phyloP scores from a whole-genome alignment of 1,284 basidiomycete genomes.

The Pseudozyma hubeiensis region DNA sequence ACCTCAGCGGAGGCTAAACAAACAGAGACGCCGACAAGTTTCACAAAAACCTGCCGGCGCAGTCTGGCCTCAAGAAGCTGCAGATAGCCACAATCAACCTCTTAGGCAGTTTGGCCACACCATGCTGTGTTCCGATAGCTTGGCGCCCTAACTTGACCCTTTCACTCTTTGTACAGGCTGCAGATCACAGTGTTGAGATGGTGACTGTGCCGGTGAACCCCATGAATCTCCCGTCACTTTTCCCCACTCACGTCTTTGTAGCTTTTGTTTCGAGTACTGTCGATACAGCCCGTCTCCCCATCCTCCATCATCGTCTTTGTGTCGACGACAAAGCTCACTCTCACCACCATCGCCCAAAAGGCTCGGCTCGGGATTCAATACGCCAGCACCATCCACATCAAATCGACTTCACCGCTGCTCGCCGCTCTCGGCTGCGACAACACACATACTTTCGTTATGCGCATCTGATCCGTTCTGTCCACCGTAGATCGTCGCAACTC shows the following conservation, averaged over 20 bases:
- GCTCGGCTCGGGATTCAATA: neutral
- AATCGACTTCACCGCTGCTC: neutral
- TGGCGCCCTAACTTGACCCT: too few relatives aligned
- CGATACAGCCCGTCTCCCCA: neutral
- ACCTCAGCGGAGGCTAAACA: constrained; percentile 5
- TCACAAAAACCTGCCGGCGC: neutral
- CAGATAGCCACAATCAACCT: too few relatives aligned
- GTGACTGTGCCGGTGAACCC: neutral
- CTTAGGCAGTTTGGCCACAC: too few relatives aligned
- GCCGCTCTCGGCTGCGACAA: constrained; percentile 1
- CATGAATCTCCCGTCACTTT: neutral
- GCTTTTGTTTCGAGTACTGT: neutral
- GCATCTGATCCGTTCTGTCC: neutral
- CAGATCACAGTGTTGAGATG: neutral
- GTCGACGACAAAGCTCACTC: neutral
- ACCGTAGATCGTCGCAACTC: neutral
- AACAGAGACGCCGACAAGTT: constrained; percentile 8
- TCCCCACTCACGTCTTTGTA: neutral
- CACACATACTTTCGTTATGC: neutral
- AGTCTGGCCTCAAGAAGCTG: too few relatives aligned
- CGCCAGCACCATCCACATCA: neutral
- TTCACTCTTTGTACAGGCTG: neutral
- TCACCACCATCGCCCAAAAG: neutral
- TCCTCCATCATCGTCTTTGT: neutral
- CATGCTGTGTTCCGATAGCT: too few relatives aligned